These are phyloP conservation scores for Uncinocarpus reesii DNA, from an alignment of 2,329 filamentous ascomycete species.

Conservation along the genomic window DNA sequence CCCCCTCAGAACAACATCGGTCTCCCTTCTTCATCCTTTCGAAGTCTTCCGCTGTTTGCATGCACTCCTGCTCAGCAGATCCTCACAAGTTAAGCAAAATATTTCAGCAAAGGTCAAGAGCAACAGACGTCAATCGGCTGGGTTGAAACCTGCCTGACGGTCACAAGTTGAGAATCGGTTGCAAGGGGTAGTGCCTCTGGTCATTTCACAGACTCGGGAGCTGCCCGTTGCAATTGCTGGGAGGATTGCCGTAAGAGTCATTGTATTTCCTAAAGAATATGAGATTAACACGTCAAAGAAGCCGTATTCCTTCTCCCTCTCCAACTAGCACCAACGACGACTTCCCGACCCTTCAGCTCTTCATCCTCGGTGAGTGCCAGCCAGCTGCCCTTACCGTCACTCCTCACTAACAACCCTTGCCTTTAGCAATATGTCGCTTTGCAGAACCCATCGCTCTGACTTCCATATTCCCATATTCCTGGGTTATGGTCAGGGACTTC, in stretches of 20 bases:
- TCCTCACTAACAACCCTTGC: background rate
- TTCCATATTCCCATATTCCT: conserved; percentile 87
- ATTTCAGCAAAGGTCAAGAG: background rate
- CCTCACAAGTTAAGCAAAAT: background rate
- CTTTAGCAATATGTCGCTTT: conserved; percentile 74
- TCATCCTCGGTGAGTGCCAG: conserved; percentile 60
- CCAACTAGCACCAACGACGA: conserved; percentile 54
- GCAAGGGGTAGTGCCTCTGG: background rate
- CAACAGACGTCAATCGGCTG: conserved; percentile 9
- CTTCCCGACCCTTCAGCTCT: conserved; percentile 74
- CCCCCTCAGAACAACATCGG: background rate
- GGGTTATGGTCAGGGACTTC: conserved; percentile 69
- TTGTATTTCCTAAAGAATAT: conserved; percentile 42
- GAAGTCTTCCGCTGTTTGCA: too few relatives aligned
- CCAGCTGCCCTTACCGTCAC: background rate
- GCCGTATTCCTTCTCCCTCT: conserved; percentile 7
- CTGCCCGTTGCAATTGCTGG: conserved; percentile 14
- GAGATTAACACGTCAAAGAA: conserved; percentile 50
- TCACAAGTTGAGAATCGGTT: background rate
- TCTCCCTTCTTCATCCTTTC: background rate
- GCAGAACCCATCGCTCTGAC: conserved; percentile 88
- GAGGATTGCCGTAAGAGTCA: conserved; percentile 44
- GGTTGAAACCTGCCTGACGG: conserved; percentile 13
- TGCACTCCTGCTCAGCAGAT: background rate
- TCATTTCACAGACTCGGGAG: background rate